Evolutionary conservation across 2,329 filamentous ascomycete genomes (phyloP), one percentile per base, ranked within the genome.

Genomic region (Calonectria pseudoturangicola): DNA sequence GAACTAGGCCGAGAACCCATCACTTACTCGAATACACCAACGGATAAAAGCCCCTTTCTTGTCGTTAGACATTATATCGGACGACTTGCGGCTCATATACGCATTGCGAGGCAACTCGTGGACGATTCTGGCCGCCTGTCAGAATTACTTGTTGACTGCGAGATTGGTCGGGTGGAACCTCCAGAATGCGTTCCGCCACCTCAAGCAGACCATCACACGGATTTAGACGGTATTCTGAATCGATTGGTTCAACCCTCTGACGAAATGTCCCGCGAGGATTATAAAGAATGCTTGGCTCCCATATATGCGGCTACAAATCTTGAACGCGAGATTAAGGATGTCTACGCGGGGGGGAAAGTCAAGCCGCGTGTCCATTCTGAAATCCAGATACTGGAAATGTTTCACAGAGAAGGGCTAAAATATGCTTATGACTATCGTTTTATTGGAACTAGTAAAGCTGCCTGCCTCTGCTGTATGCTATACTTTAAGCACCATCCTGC

Each of bases 391-490:
- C 77, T 89, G 0, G 87, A 90, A 47, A 48, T 28, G 25, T 68
- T 68, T 28, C 47, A 68, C 18, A 45, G 41, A 27, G n/a, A 48
- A 21, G 10, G 9, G 65, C 73, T 85, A 1, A 28, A 18, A 0
- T 89, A 87, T 73, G 80, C 82, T 3, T 81, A 79, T 2, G 67
- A 79, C 5, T 87, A 89, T 70, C 78, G 79, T 3, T 89, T 85
- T 73, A 85, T 90, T 15, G 88, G 85, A 3, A 88, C 85, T 71
- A 90, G 88, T 76, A 90, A 90, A 76, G 84, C 84, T 0, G 85
- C 89, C 3, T 90, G 88, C 68, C 86, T 87, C 70, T 87, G 85
- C 64, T 90, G 88, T 76, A 81, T 81, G 47, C 79, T 87, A 2
- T 89, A 88, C 71, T 84, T 89, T 30, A 77, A 73, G 10, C 63